Evolutionary conservation across 1,284 basidiomycete species (phyloP), one percentile per base, ranked within the genome.

Genomic region (Cutaneotrichosporon dermatis): DNA sequence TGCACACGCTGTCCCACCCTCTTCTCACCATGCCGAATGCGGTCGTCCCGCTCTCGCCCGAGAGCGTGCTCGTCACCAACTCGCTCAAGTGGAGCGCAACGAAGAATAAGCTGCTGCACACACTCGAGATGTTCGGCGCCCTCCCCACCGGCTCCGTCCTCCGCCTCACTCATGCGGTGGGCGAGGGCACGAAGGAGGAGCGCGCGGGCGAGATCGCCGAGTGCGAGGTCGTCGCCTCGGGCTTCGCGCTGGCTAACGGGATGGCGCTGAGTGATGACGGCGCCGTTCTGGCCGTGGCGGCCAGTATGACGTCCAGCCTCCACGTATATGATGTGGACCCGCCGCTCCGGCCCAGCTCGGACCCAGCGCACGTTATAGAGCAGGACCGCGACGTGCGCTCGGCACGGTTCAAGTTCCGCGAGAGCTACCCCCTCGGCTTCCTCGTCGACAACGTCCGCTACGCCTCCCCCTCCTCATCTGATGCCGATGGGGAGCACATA

Each of bases 251-350:
- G 8, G 53, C 58, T 13, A 55, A 55, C 53, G 58, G 58, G 2
- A 16, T 60, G 7, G 58, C 44, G 6, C 39, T 56, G 6, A 37
- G 33, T 8, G 12, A 43, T 0, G 60, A 61, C 49, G 56, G 56
- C n/a, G 25, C 43, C 16, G 37, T 61, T 8, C 53, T 58, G 1
- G 48, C 51, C 16, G 60, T 49, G 1, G 56, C 52, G 2, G 56
- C 49, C 6, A 48, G 56, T 43, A 33, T 41, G 0, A 50, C 53
- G 4, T 33, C 34, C 34, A 49, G 58, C 7, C 43, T 61, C 13
- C 55, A 57, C 49, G 39, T 61, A 11, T 61, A 61, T 53, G 60
- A 61, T 39, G 39, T 61, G n/a, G 15, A 37, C 34, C 53, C 56
- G 9, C 41, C 34, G 10, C 46, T 48, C 25, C n/a, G 9, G n/a